Evolutionary conservation across 768 basidiomycete species (phyloP).

Genomic region (Trametes maxima): DNA sequence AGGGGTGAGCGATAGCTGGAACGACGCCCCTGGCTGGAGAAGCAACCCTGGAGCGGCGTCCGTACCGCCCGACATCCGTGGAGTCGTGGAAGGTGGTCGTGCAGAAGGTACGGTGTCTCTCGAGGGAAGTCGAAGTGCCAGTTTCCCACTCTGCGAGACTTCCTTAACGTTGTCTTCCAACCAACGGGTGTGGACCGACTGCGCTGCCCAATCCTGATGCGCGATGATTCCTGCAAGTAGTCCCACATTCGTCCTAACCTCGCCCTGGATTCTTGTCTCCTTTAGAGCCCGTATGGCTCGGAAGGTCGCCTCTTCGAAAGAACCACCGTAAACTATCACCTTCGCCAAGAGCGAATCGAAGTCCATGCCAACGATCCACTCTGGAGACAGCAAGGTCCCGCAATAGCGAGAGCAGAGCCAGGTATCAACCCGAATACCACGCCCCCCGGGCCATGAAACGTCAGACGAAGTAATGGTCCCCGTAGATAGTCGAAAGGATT

Average conservation of each 20-base stretch:
- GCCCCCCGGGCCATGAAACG: conserved; percentile 16
- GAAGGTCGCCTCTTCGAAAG: conserved; percentile 9
- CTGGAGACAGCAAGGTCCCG: not conserved
- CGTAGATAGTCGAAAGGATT: conserved; percentile 34
- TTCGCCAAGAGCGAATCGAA: conserved; percentile 36
- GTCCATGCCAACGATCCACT: conserved; percentile 10
- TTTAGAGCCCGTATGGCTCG: conserved; percentile 16
- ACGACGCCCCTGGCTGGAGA: conserved; percentile 20
- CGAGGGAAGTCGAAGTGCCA: not conserved
- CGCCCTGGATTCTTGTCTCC: conserved; percentile 5
- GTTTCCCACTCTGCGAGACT: not conserved
- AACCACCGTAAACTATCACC: conserved; percentile 26
- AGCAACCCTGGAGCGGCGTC: not conserved
- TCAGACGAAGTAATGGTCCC: conserved; percentile 32
- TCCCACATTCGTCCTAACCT: conserved; percentile 19
- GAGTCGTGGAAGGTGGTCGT: not conserved
- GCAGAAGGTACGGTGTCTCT: not conserved
- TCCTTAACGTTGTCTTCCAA: conserved; percentile 8
- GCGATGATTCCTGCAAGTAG: conserved; percentile 17
- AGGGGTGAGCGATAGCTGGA: conserved; percentile 13
- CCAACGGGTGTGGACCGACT: conserved; percentile 14
- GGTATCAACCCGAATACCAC: conserved; percentile 31
- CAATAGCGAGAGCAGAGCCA: conserved; percentile 19
- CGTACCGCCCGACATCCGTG: not conserved
- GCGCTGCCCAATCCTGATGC: conserved; percentile 6